A percentile compares a stretch with the other conserved stretches of the same genome.
Conservation (phyloP, 371 early-diverging fungal species). For the Mucor mucedo region DNA sequence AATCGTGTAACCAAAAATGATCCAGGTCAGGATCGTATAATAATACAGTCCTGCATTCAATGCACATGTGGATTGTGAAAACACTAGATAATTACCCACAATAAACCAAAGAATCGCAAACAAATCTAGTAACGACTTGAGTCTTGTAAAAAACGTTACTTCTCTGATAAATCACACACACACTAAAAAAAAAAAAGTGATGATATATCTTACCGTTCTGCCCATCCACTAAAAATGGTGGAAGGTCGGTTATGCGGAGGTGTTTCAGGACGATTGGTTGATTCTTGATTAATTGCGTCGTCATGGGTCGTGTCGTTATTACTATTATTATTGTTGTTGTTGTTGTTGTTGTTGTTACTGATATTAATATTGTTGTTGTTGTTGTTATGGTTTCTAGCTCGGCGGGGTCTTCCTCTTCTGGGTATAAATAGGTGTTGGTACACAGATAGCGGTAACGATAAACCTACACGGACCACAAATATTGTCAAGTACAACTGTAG, state of each 20-base stretch:
- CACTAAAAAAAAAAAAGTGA: too few species aligned
- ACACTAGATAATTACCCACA: constrained; percentile 72
- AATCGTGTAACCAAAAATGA: constrained; percentile 69
- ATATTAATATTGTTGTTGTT: background rate
- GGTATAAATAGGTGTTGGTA: constrained; percentile 40
- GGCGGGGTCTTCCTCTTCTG: constrained; percentile 5
- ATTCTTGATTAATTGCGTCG: background rate
- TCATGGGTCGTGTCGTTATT: background rate
- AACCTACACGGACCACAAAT: constrained; percentile 40
- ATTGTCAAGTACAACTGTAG: constrained; percentile 45
- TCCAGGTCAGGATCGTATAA: constrained; percentile 62
- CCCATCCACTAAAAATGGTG: constrained; percentile 32
- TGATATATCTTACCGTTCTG: constrained; percentile 29
- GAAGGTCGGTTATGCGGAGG: background rate
- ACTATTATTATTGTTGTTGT: background rate
- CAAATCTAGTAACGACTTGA: constrained; percentile 62
- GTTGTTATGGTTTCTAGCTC: background rate
- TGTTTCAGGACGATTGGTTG: too few species aligned
- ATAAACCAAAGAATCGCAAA: constrained; percentile 72
- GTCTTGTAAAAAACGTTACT: constrained; percentile 6
- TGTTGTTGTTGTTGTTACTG: background rate
- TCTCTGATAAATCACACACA: too few species aligned
- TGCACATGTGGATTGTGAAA: constrained; percentile 53
- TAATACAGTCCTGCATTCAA: constrained; percentile 56
- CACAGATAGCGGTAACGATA: constrained; percentile 38